Conservation (phyloP, 345 rosid genomes). For the Durio zibethinus region DNA sequence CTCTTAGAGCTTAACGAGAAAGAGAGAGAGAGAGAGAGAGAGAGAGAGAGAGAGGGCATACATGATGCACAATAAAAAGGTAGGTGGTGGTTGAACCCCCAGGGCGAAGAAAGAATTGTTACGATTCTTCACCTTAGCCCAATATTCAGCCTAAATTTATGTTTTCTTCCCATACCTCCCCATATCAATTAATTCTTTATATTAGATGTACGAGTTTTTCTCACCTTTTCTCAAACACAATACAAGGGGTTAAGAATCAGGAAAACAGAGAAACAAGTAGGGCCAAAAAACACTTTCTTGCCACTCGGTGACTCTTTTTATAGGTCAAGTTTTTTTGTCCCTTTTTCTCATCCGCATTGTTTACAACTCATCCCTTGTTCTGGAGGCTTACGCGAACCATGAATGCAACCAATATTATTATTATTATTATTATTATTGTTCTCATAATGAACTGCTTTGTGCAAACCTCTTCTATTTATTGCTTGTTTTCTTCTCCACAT, state of each 20-base stretch:
- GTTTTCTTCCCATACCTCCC: background rate
- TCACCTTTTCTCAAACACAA: background rate
- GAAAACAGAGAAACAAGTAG: background rate
- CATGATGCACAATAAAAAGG: too few relatives aligned
- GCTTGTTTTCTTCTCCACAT: constrained; percentile 4
- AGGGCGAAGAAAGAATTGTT: constrained; percentile 19
- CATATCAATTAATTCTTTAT: background rate
- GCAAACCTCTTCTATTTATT: background rate
- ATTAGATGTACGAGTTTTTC: background rate
- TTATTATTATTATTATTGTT: background rate
- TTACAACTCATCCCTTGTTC: background rate
- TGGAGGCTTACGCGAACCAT: background rate
- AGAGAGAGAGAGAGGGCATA: too few relatives aligned
- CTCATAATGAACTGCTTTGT: background rate
- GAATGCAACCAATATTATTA: too few relatives aligned
- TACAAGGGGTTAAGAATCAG: background rate
- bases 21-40: constrained; percentile 10
- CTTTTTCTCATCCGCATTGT: background rate
- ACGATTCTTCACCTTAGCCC: constrained; percentile 14
- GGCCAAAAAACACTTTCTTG: background rate
- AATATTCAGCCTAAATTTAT: constrained; percentile 10
- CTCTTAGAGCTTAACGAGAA: constrained; percentile 16
- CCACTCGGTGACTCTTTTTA: background rate
- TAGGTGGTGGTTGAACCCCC: constrained; percentile 85
- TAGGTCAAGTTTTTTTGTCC: background rate